Evolutionary conservation across 768 basidiomycete species (phyloP).

Genomic region (Phlebiopsis gigantea): DNA sequence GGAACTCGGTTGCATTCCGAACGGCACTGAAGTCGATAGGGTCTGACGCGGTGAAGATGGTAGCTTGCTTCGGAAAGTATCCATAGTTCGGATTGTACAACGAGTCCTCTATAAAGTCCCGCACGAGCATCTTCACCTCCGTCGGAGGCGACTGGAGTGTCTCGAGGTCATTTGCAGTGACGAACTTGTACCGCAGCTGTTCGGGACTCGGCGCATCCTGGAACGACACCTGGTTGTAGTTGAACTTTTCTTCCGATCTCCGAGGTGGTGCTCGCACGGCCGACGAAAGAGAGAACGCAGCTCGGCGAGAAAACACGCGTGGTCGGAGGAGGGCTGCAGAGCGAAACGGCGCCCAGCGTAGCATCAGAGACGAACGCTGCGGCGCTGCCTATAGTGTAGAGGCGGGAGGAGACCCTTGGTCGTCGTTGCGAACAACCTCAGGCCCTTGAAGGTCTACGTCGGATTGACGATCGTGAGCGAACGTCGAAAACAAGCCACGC

Average conservation of each 20-base stretch:
- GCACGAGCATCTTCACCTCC: conserved; percentile 86
- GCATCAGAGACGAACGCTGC: not conserved
- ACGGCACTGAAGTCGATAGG: conserved; percentile 66
- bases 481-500: not conserved
- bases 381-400: not conserved
- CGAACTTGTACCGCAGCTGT: conserved; percentile 44
- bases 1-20: conserved; percentile 69
- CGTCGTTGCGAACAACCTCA: not conserved
- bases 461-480: not conserved
- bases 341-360: not conserved
- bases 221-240: conserved; percentile 70
- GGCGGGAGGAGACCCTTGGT: not conserved
- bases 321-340: conserved; percentile 2
- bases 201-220: conserved; percentile 39
- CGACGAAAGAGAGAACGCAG: conserved; percentile 8
- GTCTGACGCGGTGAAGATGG: conserved; percentile 72
- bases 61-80: conserved; percentile 91
- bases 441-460: not conserved
- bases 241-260: conserved; percentile 56
- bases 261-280: not conserved
- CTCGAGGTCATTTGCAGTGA: conserved; percentile 71
- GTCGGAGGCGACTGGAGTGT: conserved; percentile 54
- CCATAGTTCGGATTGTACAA: conserved; percentile 97
- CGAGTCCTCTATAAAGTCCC: conserved; percentile 96
- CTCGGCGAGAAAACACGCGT: not conserved